Evolutionary conservation across 2,329 filamentous ascomycete species (phyloP).

Genomic region (Mariannaea sp.): DNA sequence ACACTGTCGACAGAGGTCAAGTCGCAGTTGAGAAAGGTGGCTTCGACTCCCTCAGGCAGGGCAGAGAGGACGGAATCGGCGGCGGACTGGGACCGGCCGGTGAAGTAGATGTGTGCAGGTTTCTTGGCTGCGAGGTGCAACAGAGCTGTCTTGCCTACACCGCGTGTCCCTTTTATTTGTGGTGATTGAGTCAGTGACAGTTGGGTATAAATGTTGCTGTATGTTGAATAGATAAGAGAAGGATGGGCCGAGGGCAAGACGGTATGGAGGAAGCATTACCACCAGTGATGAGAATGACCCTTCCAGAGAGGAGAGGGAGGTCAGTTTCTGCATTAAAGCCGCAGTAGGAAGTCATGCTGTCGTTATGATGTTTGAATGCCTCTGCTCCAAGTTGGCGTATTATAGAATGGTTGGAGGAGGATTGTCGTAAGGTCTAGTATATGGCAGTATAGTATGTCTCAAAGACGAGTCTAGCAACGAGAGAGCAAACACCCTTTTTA

Average conservation of each 20-base stretch:
- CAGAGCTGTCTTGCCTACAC: constrained; percentile 37
- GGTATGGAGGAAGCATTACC: constrained; percentile 44
- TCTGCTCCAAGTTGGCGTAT: no score
- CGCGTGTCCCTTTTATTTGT: constrained; percentile 42
- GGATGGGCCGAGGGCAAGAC: no score
- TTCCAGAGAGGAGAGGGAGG: constrained; percentile 51
- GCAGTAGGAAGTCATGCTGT: constrained; percentile 19
- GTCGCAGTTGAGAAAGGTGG: constrained; percentile 51
- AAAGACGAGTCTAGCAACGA: no score
- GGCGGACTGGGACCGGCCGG: constrained; percentile 52
- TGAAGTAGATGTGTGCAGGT: constrained; percentile 59
- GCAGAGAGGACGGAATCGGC: constrained; percentile 50
- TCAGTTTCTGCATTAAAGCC: constrained; percentile 48
- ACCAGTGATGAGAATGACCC: constrained; percentile 57
- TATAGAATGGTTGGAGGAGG: neutral
- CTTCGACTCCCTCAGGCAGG: constrained; percentile 29
- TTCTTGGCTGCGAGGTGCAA: constrained; percentile 45
- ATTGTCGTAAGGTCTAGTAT: no score
- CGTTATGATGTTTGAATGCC: neutral
- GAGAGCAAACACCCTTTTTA: neutral
- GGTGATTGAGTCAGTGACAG: neutral
- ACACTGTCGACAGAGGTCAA: constrained; percentile 56
- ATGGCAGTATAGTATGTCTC: no score
- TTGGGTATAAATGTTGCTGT: neutral
- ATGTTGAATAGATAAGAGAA: neutral